Evolutionary conservation across 208 protist species (phyloP).

Genomic region (Crithidia acanthocephali): DNA sequence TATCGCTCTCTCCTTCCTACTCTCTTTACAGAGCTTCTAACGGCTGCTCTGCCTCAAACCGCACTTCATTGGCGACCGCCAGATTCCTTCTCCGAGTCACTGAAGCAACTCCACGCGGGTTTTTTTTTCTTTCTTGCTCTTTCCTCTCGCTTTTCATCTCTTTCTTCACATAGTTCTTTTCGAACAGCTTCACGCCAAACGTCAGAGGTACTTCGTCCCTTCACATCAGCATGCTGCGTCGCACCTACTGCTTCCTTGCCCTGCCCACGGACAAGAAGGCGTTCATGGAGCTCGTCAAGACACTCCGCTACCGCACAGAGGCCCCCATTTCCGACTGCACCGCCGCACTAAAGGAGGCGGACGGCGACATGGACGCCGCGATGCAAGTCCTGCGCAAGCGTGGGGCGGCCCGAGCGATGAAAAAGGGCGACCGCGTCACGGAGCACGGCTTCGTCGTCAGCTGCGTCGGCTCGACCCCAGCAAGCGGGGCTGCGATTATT

Average conservation of each 20-base stretch:
- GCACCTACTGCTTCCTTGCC: conserved; percentile 31
- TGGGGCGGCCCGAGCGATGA: conserved; percentile 80
- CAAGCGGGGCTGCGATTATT: conserved; percentile 66
- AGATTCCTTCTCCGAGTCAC: no score
- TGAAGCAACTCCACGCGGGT: no score
- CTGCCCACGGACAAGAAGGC: conserved; percentile 63
- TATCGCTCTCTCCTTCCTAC: no score
- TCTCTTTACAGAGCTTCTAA: no score
- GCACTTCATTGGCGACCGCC: no score
- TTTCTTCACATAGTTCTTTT: not conserved
- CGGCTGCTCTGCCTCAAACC: no score
- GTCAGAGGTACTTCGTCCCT: no score
- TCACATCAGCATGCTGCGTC: conserved; percentile 45
- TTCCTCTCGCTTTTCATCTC: not conserved
- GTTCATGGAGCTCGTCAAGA: conserved; percentile 88
- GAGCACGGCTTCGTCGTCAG: conserved; percentile 84
- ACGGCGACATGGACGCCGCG: conserved; percentile 76
- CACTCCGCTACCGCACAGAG: conserved; percentile 89
- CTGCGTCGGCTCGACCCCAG: conserved; percentile 55
- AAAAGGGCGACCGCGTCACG: conserved; percentile 82
- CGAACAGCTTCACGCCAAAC: no score
- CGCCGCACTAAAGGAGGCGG: conserved; percentile 78
- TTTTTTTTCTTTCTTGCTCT: no score
- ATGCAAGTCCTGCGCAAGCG: conserved; percentile 80
- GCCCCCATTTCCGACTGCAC: conserved; percentile 90